Percentiles rank a stretch among this genome's conserved stretches.
Evolutionary conservation across 1,284 basidiomycete genomes (phyloP).

Genomic region (Heliocybe sulcata): DNA sequence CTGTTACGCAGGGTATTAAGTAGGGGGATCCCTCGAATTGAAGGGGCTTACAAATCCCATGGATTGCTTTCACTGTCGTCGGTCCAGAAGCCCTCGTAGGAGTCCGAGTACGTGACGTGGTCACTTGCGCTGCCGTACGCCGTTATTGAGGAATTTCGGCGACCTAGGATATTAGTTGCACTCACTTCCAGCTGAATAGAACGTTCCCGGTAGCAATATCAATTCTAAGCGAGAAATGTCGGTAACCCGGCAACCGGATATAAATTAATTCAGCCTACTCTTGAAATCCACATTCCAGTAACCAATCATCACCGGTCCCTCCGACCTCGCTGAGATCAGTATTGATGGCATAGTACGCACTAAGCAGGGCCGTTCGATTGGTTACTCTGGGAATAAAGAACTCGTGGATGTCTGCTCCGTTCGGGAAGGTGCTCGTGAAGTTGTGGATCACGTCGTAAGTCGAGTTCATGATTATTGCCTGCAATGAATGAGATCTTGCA

Average conservation of each 20-base stretch:
- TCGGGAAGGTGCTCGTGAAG: conserved; percentile 1
- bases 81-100: not conserved
- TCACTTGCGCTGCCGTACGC: not conserved
- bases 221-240: not conserved
- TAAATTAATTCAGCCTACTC: not conserved
- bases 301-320: not conserved
- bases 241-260: not conserved
- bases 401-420: not conserved
- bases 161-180: not conserved
- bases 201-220: conserved; percentile 1
- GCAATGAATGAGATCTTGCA: not conserved
- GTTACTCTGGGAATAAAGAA: not conserved
- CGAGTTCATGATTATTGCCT: conserved; percentile 1
- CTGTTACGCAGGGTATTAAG: not conserved
- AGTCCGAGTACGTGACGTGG: not conserved
- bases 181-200: not conserved
- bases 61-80: not conserved
- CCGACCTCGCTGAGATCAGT: not conserved
- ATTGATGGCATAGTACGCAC: not conserved
- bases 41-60: not conserved
- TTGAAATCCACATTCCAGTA: conserved; percentile 1
- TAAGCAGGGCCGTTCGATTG: not conserved
- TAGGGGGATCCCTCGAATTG: not conserved
- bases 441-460: conserved; percentile 2
- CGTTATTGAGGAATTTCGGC: not conserved